Evolutionary conservation across 768 basidiomycete genomes (phyloP).

Genomic region (Polyporus arcularius): DNA sequence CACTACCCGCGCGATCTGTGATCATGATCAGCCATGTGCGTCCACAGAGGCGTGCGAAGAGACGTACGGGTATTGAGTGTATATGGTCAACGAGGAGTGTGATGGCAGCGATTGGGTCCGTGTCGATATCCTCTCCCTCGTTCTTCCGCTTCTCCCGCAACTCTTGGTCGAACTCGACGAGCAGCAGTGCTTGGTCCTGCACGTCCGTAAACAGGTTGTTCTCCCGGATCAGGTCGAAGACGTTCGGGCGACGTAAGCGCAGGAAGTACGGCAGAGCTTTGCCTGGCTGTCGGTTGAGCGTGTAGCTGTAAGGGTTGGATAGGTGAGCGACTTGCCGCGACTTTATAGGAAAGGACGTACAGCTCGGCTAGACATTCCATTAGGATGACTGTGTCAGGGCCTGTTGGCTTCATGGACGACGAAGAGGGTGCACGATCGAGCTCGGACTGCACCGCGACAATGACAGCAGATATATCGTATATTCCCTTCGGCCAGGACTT

Average conservation of each 20-base stretch:
- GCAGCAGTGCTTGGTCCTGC: conserved; percentile 86
- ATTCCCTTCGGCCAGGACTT: conserved; percentile 89
- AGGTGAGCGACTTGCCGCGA: background rate
- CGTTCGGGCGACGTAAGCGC: conserved; percentile 81
- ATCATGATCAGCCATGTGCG: background rate
- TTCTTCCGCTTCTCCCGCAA: conserved; percentile 60
- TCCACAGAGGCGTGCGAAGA: background rate
- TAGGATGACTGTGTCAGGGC: conserved; percentile 59
- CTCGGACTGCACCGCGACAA: conserved; percentile 84
- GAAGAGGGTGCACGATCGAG: conserved; percentile 64
- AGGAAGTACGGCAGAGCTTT: conserved; percentile 93
- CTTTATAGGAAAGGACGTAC: conserved; percentile 41
- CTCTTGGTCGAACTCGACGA: conserved; percentile 95
- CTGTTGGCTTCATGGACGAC: conserved; percentile 42
- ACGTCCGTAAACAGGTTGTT: conserved; percentile 94
- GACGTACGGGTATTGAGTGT: conserved; percentile 89
- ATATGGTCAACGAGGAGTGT: conserved; percentile 88
- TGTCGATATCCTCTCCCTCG: conserved; percentile 39
- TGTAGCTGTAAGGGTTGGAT: conserved; percentile 53
- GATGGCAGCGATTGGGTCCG: conserved; percentile 74
- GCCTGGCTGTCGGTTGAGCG: conserved; percentile 86
- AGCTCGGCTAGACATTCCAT: conserved; percentile 95
- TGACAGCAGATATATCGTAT: conserved; percentile 85
- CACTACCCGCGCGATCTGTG: conserved; percentile 85
- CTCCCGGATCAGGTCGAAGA: conserved; percentile 92